Base-by-base conservation (phyloP, 2,329 filamentous ascomycete species). In the Ophiostoma himal-ulmi region DNA sequence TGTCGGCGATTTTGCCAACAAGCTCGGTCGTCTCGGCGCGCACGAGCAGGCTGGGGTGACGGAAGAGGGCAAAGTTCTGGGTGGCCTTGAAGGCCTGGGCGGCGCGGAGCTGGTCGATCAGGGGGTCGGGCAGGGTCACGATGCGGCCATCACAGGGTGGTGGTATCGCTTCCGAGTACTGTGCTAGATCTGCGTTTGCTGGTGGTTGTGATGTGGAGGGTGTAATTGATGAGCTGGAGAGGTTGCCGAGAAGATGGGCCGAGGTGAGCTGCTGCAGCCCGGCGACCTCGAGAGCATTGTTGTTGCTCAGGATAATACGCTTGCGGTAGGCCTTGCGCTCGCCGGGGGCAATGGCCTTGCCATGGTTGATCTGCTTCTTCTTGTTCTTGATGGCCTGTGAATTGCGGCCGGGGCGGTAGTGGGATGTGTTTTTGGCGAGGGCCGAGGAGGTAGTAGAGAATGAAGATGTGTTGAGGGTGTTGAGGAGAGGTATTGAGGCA, bases 221-320 rank as follows among this genome's bases (percentile, higher is more conserved):
- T 39, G 22, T 44, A 4, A 66, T 2, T 20, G 44, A 1, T 3
- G 69, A 37, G 3, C 10, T 8, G 52, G 14, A 26, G 4, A 34
- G 13, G 17, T 36, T 30, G 57, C 17, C 57, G 22, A 39, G 14
- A 41, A 73, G 67, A 62, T 84, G 85, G 73, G 85, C 82, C 11
- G 80, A 77, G 14, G 80, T 83, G 70, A 96, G 77, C 67, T 89
- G 85, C 72, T 84, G 81, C 75, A 96, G 83, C 13, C 88, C 91
- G 34, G 83, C 78, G 8, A 98, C 90, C 72, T 90, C 87, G 52
- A 97, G 82, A 68, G 95, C 95, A 81, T 97, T 98, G 79, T 92
- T 91, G 82, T 98, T 99, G 83, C 91, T 94, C 72, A 99, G 88
- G 72, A 96, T 89, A 76, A 99, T 92, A 75, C 92, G 89, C 83